Conservation (phyloP, 208 protist genomes). For the Borovskyia barvae region DNA sequence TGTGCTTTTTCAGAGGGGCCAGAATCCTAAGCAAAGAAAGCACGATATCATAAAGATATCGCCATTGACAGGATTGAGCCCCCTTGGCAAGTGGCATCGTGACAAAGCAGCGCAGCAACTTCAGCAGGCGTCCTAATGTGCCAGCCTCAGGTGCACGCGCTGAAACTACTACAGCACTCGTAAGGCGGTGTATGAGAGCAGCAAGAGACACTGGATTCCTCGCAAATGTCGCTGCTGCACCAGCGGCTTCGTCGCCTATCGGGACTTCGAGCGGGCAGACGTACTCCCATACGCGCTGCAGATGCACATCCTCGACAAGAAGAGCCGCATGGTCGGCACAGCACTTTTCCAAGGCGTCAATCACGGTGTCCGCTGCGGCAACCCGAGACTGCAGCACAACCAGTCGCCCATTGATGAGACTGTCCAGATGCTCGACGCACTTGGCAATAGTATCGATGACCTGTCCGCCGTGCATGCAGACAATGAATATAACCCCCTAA, state of each 20-base stretch:
- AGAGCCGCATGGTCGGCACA: constrained; percentile 3
- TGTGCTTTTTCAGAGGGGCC: constrained; percentile 15
- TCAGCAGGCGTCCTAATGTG: background rate
- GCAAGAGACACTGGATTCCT: background rate
- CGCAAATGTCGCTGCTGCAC: background rate
- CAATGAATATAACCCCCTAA: background rate
- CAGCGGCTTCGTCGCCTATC: background rate
- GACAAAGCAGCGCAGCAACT: constrained; percentile 9
- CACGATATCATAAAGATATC: background rate
- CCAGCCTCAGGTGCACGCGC: background rate
- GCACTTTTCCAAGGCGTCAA: constrained; percentile 2
- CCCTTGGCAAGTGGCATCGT: constrained; percentile 1
- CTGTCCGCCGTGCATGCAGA: background rate
- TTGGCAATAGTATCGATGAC: background rate
- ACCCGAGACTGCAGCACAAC: background rate
- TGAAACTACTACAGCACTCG: background rate
- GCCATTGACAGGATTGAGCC: constrained; percentile 6
- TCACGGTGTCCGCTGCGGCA: background rate
- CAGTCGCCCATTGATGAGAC: background rate
- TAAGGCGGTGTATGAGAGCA: constrained; percentile 1
- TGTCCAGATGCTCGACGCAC: constrained; percentile 1
- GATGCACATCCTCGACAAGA: background rate
- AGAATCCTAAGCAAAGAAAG: constrained; percentile 23
- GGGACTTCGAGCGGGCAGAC: background rate
- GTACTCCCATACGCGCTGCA: constrained; percentile 6